Percentiles rank a stretch among this genome's conserved stretches.
These are phyloP conservation scores for Monascus purpureus DNA, from an alignment of 495 filamentous ascomycete species.

Conservation along the genomic window DNA sequence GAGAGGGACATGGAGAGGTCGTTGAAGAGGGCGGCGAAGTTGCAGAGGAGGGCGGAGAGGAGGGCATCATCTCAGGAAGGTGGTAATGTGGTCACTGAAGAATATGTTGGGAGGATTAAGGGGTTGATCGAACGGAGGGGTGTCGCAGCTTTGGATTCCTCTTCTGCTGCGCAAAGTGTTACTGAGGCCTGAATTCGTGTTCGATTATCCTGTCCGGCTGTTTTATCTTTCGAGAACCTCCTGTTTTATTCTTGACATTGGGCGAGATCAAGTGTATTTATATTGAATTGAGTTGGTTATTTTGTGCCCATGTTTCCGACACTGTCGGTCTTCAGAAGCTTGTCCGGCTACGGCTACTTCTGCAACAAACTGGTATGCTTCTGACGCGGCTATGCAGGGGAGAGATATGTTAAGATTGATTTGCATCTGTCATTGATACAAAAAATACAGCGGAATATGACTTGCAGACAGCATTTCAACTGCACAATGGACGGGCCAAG, in stretches of 20 bases:
- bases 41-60: constrained; percentile 27
- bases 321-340: no score
- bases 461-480: no score
- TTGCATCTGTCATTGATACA: constrained; percentile 66
- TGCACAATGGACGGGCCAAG: no score
- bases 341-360: constrained; percentile 23
- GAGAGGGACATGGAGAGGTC: constrained; percentile 40
- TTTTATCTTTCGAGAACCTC: no score
- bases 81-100: neutral
- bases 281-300: no score
- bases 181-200: no score
- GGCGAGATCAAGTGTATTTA: no score
- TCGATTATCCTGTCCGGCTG: no score
- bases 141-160: no score
- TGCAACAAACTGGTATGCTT: constrained; percentile 49
- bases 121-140: constrained; percentile 10
- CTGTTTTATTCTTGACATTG: no score
- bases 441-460: no score
- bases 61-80: constrained; percentile 5
- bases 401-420: constrained; percentile 77
- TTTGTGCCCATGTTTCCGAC: no score
- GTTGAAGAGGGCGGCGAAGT: constrained; percentile 35
- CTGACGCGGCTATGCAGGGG: constrained; percentile 51
- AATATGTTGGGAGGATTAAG: constrained; percentile 6
- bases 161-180: neutral